phyloP scores from a whole-genome alignment of 2,329 filamentous ascomycete species.

The Alternaria ventricosa region DNA sequence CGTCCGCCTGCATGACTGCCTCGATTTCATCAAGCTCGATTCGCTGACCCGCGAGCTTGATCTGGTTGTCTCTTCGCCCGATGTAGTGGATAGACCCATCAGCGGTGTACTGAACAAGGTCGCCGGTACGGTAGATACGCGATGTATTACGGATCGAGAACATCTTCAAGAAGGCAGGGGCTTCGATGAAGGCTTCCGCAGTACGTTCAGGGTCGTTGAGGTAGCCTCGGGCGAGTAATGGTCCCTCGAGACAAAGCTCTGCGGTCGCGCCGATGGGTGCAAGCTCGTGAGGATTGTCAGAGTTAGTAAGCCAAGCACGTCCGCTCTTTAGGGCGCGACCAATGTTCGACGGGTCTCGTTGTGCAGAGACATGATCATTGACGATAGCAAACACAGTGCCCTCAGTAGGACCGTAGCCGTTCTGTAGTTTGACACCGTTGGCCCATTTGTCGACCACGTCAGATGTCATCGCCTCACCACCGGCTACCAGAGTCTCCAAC shows the following conservation, averaged over 20 bases:
- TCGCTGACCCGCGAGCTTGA: constrained; percentile 45
- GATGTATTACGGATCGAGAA: constrained; percentile 11
- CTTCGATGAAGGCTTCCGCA: constrained; percentile 33
- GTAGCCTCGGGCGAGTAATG: constrained; percentile 40
- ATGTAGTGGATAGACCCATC: constrained; percentile 40
- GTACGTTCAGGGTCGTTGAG: constrained; percentile 36
- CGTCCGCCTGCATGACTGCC: constrained; percentile 35
- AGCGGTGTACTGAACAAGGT: constrained; percentile 38
- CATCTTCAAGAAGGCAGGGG: constrained; percentile 29
- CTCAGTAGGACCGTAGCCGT: constrained; percentile 42
- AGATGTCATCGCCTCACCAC: constrained; percentile 35
- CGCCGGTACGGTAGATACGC: constrained; percentile 44
- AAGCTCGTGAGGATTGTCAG: constrained; percentile 34
- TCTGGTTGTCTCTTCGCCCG: constrained; percentile 43
- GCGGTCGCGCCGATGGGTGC: constrained; percentile 39
- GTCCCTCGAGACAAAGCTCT: constrained; percentile 43
- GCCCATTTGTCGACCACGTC: constrained; percentile 38
- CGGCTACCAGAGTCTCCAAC: constrained; percentile 47
- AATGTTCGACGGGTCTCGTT: constrained; percentile 33
- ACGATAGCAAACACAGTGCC: constrained; percentile 33
- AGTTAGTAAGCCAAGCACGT: constrained; percentile 37
- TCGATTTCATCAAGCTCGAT: constrained; percentile 47
- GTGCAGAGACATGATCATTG: constrained; percentile 30
- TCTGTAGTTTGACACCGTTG: constrained; percentile 31
- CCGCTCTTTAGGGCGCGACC: constrained; percentile 31